These are phyloP conservation scores for Umbelopsis sp. DNA, from an alignment of 192 early-diverging fungal genomes.

Conservation along the genomic window DNA sequence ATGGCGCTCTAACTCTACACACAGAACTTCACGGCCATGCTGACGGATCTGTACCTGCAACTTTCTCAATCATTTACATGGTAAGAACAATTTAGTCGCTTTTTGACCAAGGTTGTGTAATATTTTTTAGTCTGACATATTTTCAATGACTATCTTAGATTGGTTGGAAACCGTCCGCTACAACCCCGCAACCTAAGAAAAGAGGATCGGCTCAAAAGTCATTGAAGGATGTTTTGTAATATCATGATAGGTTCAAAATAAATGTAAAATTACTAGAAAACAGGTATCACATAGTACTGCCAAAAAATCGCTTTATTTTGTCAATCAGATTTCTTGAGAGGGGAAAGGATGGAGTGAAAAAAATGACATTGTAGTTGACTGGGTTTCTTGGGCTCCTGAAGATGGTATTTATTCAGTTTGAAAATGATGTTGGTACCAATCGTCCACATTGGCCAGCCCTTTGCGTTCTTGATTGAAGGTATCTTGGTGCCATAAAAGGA, in stretches of 20 bases:
- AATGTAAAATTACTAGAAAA: conserved; percentile 2
- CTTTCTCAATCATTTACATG: conserved; percentile 84
- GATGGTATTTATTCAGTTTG: too few species aligned
- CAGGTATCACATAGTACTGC: background rate
- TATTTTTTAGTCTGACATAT: too few species aligned
- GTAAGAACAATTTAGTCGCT: conserved; percentile 12
- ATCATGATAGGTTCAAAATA: background rate
- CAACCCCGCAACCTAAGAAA: conserved; percentile 80
- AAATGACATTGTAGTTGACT: too few species aligned
- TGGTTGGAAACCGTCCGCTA: conserved; percentile 91
- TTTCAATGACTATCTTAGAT: conserved; percentile 56
- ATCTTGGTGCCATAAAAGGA: too few species aligned
- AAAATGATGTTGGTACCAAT: too few species aligned
- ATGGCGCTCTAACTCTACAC: conserved; percentile 8
- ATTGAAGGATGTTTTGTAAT: conserved; percentile 68
- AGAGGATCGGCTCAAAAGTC: conserved; percentile 82
- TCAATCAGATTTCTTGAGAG: too few species aligned
- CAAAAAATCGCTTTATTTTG: too few species aligned
- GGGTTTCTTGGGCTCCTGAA: too few species aligned
- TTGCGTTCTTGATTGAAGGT: too few species aligned
- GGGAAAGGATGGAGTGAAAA: too few species aligned
- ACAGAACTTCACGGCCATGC: conserved; percentile 84
- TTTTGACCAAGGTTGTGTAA: too few species aligned
- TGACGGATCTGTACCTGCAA: conserved; percentile 90
- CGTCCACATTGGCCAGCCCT: too few species aligned